Percentiles rank a stretch among this genome's conserved stretches.
Evolutionary conservation across 1,284 basidiomycete species (phyloP).

Genomic region (Fistulina hepatica): DNA sequence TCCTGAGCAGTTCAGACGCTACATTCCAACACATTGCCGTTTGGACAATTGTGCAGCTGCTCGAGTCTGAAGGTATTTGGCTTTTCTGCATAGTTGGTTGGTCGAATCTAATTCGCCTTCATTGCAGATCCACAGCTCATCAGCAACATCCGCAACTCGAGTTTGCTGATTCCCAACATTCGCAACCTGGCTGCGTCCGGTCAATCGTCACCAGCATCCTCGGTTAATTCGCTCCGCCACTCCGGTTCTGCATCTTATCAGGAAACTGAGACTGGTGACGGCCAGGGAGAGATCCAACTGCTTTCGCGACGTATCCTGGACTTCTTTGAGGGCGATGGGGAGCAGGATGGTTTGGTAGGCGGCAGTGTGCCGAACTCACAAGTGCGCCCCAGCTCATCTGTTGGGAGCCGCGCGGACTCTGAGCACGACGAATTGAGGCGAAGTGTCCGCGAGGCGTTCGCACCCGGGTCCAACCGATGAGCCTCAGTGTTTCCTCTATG

Average conservation of each 20-base stretch:
- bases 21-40: conserved; percentile 99
- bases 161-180: conserved; percentile 75
- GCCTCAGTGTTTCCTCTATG: no score
- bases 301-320: conserved; percentile 80
- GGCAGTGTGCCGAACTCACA: conserved; percentile 55
- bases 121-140: conserved; percentile 73
- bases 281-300: conserved; percentile 79
- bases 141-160: conserved; percentile 79
- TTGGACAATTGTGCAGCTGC: conserved; percentile 95
- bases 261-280: conserved; percentile 74
- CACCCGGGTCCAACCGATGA: conserved; percentile 44
- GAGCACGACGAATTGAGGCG: conserved; percentile 69
- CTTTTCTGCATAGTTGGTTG: not conserved
- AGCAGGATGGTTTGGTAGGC: conserved; percentile 46
- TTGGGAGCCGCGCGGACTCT: conserved; percentile 44
- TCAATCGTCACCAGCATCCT: conserved; percentile 60
- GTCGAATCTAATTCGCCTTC: conserved; percentile 8
- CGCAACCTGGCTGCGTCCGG: conserved; percentile 69
- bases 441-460: conserved; percentile 71
- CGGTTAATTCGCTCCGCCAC: conserved; percentile 54
- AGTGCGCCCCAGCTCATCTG: conserved; percentile 51
- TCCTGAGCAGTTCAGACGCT: conserved; percentile 90
- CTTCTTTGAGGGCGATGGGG: conserved; percentile 62
- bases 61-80: conserved; percentile 76
- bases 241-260: conserved; percentile 60